Base-by-base conservation (phyloP, 148 eudicot species). In the Diospyros lotus region DNA sequence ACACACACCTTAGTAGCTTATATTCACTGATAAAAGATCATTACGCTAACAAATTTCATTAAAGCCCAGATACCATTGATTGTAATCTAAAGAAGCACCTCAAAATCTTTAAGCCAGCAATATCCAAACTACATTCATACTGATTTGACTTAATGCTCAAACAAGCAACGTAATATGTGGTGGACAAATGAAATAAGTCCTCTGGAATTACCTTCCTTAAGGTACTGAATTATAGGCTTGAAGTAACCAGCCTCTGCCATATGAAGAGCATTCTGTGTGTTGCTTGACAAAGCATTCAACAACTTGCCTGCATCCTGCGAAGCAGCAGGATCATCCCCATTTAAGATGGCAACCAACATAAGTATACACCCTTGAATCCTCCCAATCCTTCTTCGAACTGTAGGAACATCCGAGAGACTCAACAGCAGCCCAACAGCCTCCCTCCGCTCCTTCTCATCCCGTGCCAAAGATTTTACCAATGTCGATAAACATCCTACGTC, bases 241-340 rank as follows among this genome's bases (percentile, higher is more conserved):
- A 92, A 92, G 68, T 92, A 92, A 71, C 91, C 97, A 52, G 98
- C 89, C 85, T 95, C 97, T 14, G 98, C 96, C 96, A 95, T 95
- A 69, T 89, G 91, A 80, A 95, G 97, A 77, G 92, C 98, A 87
- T 92, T 89, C 65, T 95, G 98, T 54, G 96, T 84, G 75, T 89
- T 90, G 74, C 80, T 74, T 18, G 97, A 89, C 74, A 95, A 84
- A 70, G 84, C 76, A 82, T 52, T 77, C 52, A 95, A 74, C 78
- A 95, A 68, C 75, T 74, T 87, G 46, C 73, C 86, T 6, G 98
- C 97, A 88, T 87, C 89, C 78, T 69, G 58, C 0, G 94, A 82
- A 75, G 94, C 89, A 18, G 77, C 71, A 64, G 81, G 80, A 84
- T 92, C 94, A 48, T 85, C 89, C 2, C 96, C 96, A 67, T 90